Conservation (phyloP, 2,329 filamentous ascomycete genomes). For the Claviceps monticola region DNA sequence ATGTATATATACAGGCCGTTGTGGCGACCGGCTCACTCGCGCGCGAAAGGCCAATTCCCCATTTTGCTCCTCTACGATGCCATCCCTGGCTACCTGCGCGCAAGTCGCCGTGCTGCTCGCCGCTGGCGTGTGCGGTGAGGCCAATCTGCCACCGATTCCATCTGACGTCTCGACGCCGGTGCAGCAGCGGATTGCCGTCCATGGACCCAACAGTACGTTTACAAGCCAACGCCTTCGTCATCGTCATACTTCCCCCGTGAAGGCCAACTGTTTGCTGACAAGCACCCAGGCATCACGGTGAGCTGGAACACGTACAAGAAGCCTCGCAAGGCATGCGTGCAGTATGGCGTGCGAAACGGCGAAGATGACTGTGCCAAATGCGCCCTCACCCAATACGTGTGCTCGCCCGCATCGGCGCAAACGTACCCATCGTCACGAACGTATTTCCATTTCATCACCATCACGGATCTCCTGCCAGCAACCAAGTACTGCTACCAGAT, state of each 20-base stretch:
- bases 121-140: conserved; percentile 1
- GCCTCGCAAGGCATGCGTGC: conserved; percentile 31
- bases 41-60: too few species aligned
- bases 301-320: conserved; percentile 43
- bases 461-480: conserved; percentile 31
- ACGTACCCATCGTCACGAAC: conserved; percentile 43
- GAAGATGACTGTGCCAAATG: neutral
- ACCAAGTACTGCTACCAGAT: conserved; percentile 50
- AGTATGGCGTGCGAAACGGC: conserved; percentile 31
- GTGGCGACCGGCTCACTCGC: too few species aligned
- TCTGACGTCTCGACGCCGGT: conserved; percentile 36
- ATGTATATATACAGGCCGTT: too few species aligned
- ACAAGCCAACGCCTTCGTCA: too few species aligned
- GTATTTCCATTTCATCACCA: conserved; percentile 33
- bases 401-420: conserved; percentile 27
- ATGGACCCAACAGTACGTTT: conserved; percentile 31
- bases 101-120: conserved; percentile 2
- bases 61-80: neutral
- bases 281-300: conserved; percentile 31
- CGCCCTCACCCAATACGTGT: conserved; percentile 25
- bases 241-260: neutral
- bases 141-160: conserved; percentile 32
- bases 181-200: conserved; percentile 39
- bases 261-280: neutral
- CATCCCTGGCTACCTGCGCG: neutral